phyloP scores from a whole-genome alignment of 306 rosid genomes.

The Cyclanthera cordifolia region DNA sequence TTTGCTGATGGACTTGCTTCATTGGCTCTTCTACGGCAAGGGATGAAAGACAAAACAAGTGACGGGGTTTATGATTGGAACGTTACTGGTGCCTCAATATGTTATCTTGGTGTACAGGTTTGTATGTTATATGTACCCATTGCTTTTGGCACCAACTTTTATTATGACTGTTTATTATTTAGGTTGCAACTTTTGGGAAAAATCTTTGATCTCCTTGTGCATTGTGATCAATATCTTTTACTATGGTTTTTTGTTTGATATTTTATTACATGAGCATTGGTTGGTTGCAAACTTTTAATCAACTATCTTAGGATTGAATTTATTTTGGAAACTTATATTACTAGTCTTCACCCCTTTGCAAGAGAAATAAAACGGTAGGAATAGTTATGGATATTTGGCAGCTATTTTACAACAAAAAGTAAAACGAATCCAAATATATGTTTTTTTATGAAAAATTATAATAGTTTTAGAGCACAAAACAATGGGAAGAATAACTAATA shows the following conservation, averaged over 20 bases:
- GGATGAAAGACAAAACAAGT: conserved; percentile 83
- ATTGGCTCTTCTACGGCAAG: conserved; percentile 91
- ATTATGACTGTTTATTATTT: not conserved
- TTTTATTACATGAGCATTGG: not conserved
- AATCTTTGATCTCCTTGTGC: not conserved
- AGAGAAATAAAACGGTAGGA: no score
- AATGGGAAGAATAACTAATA: no score
- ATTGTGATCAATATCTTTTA: not conserved
- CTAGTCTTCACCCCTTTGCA: no score
- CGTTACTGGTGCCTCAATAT: conserved; percentile 83
- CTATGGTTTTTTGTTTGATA: not conserved
- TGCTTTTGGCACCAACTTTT: not conserved
- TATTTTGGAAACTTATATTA: not conserved
- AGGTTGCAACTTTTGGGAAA: no score
- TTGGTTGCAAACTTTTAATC: not conserved
- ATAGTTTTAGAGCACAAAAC: no score
- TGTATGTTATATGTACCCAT: conserved; percentile 8
- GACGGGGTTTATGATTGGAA: conserved; percentile 77
- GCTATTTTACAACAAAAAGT: no score
- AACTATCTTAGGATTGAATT: not conserved
- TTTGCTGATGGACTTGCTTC: conserved; percentile 98
- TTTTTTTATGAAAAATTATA: no score
- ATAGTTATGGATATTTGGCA: no score
- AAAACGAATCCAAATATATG: no score
- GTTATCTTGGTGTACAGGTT: conserved; percentile 87